Percentiles rank a stretch among this genome's conserved stretches.
These are phyloP conservation scores for Heteromeles arbutifolia DNA, from an alignment of 306 rosid species.

Conservation along the genomic window DNA sequence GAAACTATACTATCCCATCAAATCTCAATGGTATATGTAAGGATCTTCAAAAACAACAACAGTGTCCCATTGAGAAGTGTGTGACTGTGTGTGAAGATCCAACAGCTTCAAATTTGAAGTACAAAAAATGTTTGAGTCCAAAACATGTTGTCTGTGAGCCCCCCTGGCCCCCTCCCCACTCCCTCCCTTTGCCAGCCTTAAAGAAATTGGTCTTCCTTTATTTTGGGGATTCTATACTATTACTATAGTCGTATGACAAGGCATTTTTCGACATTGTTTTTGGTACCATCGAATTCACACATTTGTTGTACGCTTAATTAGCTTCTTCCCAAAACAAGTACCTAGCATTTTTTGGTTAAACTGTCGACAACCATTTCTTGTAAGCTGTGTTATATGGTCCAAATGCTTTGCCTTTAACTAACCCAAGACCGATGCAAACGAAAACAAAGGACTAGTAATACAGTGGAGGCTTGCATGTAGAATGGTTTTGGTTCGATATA, in stretches of 20 bases:
- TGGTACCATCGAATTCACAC: slow-evolving; percentile 11
- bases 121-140: slow-evolving; percentile 5
- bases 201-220: slow-evolving; percentile 33
- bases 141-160: slow-evolving; percentile 15
- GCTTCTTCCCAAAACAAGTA: slow-evolving; percentile 15
- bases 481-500: background rate
- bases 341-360: background rate
- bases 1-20: no score
- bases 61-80: slow-evolving; percentile 5
- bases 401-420: background rate
- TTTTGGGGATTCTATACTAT: slow-evolving; percentile 39
- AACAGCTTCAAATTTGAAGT: slow-evolving; percentile 10
- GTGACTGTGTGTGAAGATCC: background rate
- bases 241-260: background rate
- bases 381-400: background rate
- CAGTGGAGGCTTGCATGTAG: background rate
- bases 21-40: no score
- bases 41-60: no score
- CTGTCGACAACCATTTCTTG: background rate
- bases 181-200: slow-evolving; percentile 1
- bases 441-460: background rate
- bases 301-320: slow-evolving; percentile 24
- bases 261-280: slow-evolving; percentile 14
- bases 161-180: background rate
- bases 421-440: background rate